A percentile compares a stretch with the other conserved stretches of the same genome.
These are phyloP conservation scores for Tirmania nivea DNA, from an alignment of 495 filamentous ascomycete species.

Conservation along the genomic window DNA sequence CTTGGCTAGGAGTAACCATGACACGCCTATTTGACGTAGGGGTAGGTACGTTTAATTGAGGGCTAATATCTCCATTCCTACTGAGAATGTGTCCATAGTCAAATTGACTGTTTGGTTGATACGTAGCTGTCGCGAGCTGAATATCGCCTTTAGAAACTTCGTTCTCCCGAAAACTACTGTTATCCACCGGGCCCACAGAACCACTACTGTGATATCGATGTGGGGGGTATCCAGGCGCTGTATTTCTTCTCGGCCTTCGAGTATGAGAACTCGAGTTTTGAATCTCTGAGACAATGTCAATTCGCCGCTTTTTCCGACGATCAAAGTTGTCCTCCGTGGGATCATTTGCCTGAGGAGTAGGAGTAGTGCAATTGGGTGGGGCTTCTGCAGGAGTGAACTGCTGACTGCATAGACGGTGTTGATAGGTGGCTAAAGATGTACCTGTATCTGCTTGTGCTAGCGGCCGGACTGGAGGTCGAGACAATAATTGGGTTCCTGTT, in stretches of 20 bases:
- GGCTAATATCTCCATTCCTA: background rate
- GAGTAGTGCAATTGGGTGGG: conserved; percentile 9
- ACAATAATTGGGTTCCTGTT: conserved; percentile 22
- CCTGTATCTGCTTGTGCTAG: background rate
- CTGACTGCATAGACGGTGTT: too few species aligned
- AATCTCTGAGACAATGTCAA: background rate
- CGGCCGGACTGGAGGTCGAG: conserved; percentile 12
- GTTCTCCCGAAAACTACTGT: background rate
- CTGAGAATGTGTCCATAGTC: background rate
- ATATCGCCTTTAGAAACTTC: too few species aligned
- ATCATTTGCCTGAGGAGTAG: conserved; percentile 1
- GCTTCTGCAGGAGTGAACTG: conserved; percentile 34
- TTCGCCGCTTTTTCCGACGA: background rate
- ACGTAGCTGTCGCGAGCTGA: too few species aligned
- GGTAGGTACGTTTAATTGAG: conserved; percentile 6
- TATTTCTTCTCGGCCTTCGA: too few species aligned
- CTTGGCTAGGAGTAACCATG: background rate
- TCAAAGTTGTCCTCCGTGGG: background rate
- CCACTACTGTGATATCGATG: background rate
- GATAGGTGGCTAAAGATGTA: too few species aligned
- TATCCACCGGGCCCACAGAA: background rate
- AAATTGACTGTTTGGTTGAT: too few species aligned
- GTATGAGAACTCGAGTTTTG: background rate
- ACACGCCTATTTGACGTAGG: background rate
- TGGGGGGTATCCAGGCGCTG: too few species aligned